phyloP scores from a whole-genome alignment of 371 early-diverging fungal genomes.

The Mortierella sp. region DNA sequence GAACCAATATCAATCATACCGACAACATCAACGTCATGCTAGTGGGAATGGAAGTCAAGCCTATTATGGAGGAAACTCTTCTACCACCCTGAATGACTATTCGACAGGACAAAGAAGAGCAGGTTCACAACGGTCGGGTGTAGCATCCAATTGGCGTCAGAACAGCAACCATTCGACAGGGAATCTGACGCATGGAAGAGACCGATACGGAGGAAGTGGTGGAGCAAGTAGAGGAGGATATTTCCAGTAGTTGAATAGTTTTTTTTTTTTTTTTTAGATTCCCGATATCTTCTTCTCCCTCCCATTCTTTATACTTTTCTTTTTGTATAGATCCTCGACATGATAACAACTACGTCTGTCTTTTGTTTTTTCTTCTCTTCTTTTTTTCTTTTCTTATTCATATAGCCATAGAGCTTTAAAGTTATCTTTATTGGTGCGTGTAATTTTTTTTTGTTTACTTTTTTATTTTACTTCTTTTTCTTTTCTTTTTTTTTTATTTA shows the following conservation, averaged over 20 bases:
- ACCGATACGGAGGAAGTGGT: conserved; percentile 4
- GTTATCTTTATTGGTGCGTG: not conserved
- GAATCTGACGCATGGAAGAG: not conserved
- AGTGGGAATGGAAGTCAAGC: not conserved
- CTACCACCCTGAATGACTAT: conserved; percentile 1
- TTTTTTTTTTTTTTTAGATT: conserved; percentile 8
- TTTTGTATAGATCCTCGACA: not conserved
- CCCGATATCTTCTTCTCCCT: not conserved
- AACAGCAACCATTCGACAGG: too few species aligned
- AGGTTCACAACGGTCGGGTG: not conserved
- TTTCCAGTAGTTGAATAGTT: not conserved
- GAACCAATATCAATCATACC: conserved; percentile 16
- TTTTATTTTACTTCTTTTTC: not conserved
- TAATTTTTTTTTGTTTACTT: not conserved
- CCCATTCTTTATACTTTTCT: conserved; percentile 1
- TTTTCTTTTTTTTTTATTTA: not conserved
- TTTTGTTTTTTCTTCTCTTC: conserved; percentile 5
- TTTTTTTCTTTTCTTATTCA: conserved; percentile 6
- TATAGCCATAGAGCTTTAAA: conserved; percentile 10
- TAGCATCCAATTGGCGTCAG: too few species aligned
- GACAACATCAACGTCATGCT: not conserved
- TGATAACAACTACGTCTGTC: conserved; percentile 5
- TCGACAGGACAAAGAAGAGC: conserved; percentile 22
- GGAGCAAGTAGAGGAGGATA: not conserved
- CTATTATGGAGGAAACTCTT: conserved; percentile 10